A percentile compares a stretch with the other conserved stretches of the same genome.
phyloP scores from a whole-genome alignment of 2,329 filamentous ascomycete genomes.

The Trichoderma asperellum region DNA sequence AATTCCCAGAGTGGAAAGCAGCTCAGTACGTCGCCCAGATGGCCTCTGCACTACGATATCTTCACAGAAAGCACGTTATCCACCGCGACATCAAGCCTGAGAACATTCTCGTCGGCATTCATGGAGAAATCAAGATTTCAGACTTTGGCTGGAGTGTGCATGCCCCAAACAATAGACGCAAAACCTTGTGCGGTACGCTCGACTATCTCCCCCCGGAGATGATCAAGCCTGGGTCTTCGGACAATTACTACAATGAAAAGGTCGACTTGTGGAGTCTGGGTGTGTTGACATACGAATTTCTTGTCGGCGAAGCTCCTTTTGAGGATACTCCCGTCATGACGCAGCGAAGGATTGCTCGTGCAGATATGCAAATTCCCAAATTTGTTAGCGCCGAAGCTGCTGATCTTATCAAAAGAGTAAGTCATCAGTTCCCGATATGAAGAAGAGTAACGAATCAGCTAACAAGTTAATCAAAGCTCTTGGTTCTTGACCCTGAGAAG shows the following conservation, averaged over 20 bases:
- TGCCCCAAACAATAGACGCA: constrained; percentile 88
- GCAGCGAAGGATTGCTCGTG: constrained; percentile 81
- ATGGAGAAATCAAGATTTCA: constrained; percentile 97
- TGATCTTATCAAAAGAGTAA: constrained; percentile 88
- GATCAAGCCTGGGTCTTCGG: constrained; percentile 78
- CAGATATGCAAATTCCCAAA: constrained; percentile 88
- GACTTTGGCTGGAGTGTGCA: constrained; percentile 99
- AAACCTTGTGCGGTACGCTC: constrained; percentile 95
- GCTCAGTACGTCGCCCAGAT: constrained; percentile 75
- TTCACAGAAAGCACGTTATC: constrained; percentile 41
- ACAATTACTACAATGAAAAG: constrained; percentile 93
- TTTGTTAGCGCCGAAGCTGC: constrained; percentile 90
- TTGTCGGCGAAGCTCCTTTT: constrained; percentile 94
- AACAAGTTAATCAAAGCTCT: constrained; percentile 59
- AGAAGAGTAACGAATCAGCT: constrained; percentile 28
- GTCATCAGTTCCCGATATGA: constrained; percentile 42
- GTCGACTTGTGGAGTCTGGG: constrained; percentile 96
- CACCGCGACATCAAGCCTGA: constrained; percentile 73
- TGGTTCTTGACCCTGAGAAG: constrained; percentile 93
- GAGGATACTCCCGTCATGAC: constrained; percentile 96
- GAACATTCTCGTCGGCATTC: constrained; percentile 69
- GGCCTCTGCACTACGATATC: constrained; percentile 48
- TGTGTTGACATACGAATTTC: constrained; percentile 93
- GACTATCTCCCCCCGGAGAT: constrained; percentile 99
- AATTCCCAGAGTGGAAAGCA: constrained; percentile 70